Evolutionary conservation across 371 early-diverging fungal species (phyloP), one percentile per base, ranked within the genome.

Genomic region (Fennellomyces sp.): DNA sequence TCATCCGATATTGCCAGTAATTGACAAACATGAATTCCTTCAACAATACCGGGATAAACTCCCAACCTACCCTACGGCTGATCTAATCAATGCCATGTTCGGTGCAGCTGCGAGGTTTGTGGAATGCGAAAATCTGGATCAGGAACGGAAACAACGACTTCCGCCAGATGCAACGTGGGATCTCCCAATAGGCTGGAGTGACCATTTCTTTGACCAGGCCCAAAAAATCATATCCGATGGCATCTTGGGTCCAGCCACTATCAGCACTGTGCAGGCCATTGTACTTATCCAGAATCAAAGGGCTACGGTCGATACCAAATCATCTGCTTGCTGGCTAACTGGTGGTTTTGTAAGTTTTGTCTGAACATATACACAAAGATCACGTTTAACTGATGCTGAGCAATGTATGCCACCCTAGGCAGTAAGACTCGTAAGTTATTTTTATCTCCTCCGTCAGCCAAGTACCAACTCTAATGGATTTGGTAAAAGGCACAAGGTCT

Each of bases 21-120:
- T 80, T 38, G 72, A 80, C 52, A 80, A 80, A 50, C 59, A 63
- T 5, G 56, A 67, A 25, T 80, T 80, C 51, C 38, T 80, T 29
- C 26, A 64, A 45, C 80, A 76, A 31, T 80, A 80, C 27, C 70
- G 80, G 5, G 76, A 76, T 51, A 66, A 66, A 57, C 56, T 65
- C 26, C 65, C 73, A 12, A 63, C 69, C 3, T 79, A 72, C 57
- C 80, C 80, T 2, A 55, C 72, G 1, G 54, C 70, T 6, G 76
- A 73, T 33, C 28, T 79, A 25, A 47, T 79, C 4, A 79, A 79
- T 62, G 76, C 80, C 19, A 79, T 79, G 80, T 66, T 79, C 51
- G 80, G 80, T 31, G 76, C 80, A 12, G 80, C 80, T 12, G 80
- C 76, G 13, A 60, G 80, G 11, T 79, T 73, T 52, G 70, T 72